These are phyloP conservation scores for Sclerotinia minor DNA, from an alignment of 2,329 filamentous ascomycete genomes.

Conservation along the genomic window DNA sequence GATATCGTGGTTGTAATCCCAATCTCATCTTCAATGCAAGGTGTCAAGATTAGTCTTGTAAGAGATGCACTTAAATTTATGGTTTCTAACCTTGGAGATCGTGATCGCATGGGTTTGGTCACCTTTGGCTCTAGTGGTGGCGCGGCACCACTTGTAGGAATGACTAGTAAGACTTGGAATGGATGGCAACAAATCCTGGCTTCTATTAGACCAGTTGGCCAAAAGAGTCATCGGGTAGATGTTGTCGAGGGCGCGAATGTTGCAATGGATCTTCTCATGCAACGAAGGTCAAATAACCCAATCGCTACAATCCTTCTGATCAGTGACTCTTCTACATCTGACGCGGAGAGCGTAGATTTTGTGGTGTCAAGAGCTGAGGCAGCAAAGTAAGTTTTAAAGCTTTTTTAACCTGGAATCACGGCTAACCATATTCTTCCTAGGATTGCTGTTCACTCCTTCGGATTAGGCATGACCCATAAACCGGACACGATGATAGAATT, in stretches of 20 bases:
- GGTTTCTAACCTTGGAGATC: conserved; percentile 82
- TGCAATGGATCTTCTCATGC: conserved; percentile 98
- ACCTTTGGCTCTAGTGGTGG: conserved; percentile 95
- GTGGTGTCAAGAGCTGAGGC: conserved; percentile 95
- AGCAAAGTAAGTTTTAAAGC: conserved; percentile 69
- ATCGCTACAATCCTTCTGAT: conserved; percentile 95
- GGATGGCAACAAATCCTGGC: conserved; percentile 86
- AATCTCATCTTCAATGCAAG: conserved; percentile 97
- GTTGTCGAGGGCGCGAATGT: conserved; percentile 97
- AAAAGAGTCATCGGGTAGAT: conserved; percentile 94
- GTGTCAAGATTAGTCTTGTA: conserved; percentile 94
- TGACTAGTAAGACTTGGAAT: conserved; percentile 93
- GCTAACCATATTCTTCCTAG: conserved; percentile 46
- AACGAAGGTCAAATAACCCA: conserved; percentile 92
- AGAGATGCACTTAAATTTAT: conserved; percentile 91
- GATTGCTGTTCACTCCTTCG: conserved; percentile 95
- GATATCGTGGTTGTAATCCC: conserved; percentile 97
- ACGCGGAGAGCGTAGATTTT: conserved; percentile 94
- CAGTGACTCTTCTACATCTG: conserved; percentile 93
- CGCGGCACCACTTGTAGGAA: conserved; percentile 92
- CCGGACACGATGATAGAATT: conserved; percentile 98
- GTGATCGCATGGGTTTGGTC: conserved; percentile 94
- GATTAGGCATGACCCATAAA: conserved; percentile 94
- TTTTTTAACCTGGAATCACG: conserved; percentile 28
- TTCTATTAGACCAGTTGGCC: conserved; percentile 88